phyloP scores from a whole-genome alignment of 768 basidiomycete genomes.

The Filobasidium wieringae region DNA sequence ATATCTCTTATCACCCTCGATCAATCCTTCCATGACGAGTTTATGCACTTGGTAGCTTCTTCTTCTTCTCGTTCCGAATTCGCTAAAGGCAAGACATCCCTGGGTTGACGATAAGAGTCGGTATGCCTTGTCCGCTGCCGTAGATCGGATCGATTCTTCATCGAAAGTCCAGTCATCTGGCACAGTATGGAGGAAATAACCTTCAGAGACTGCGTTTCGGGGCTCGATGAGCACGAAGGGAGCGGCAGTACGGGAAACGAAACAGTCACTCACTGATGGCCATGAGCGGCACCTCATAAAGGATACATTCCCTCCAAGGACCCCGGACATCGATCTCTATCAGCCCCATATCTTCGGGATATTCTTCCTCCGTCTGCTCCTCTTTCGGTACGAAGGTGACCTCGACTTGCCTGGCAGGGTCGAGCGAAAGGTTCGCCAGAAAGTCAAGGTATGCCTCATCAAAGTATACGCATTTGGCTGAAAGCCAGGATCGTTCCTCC shows the following conservation, averaged over 20 bases:
- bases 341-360: conserved; percentile 45
- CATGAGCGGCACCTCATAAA: conserved; percentile 97
- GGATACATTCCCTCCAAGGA: conserved; percentile 44
- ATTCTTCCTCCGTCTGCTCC: neutral
- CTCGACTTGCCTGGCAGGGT: conserved; percentile 50
- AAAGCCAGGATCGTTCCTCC: conserved; percentile 59
- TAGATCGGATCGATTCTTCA: conserved; percentile 42
- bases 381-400: conserved; percentile 51
- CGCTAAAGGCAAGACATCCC: conserved; percentile 37
- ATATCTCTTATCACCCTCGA: conserved; percentile 52
- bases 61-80: conserved; percentile 38
- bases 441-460: conserved; percentile 60
- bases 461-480: conserved; percentile 61
- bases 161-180: neutral
- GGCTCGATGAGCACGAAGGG: neutral
- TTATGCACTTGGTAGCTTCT: conserved; percentile 56
- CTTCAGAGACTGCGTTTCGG: conserved; percentile 54
- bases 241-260: neutral
- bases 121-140: conserved; percentile 60
- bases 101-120: conserved; percentile 39
- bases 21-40: conserved; percentile 56
- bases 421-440: conserved; percentile 42
- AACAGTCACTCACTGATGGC: conserved; percentile 46
- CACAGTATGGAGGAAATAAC: conserved; percentile 60
- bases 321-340: conserved; percentile 52